phyloP scores from a whole-genome alignment of 805 yeast genomes.

The Hermanozyma aechmeae region DNA sequence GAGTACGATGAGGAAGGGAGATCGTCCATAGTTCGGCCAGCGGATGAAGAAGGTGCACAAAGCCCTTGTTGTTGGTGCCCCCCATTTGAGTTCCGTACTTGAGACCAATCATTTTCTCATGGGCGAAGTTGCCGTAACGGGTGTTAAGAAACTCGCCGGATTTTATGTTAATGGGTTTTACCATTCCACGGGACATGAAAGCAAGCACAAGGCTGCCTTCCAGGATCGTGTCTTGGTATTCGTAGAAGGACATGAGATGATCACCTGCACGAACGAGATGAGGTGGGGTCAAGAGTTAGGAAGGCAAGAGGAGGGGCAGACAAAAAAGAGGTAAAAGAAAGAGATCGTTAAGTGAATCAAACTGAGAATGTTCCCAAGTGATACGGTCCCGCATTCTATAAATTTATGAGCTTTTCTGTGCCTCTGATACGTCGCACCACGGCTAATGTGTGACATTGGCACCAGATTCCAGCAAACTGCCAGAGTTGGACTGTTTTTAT shows the following conservation, averaged over 20 bases:
- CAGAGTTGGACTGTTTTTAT: no score
- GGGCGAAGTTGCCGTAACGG: conserved; percentile 85
- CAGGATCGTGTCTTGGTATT: conserved; percentile 57
- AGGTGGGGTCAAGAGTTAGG: no score
- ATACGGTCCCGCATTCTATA: no score
- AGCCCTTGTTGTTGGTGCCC: conserved; percentile 67
- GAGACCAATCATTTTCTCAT: conserved; percentile 69
- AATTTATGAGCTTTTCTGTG: no score
- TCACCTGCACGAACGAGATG: no score
- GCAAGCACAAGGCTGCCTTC: conserved; percentile 85
- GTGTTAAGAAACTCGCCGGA: conserved; percentile 64
- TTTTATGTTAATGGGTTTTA: conserved; percentile 63
- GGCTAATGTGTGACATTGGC: no score
- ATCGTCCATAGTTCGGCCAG: conserved; percentile 94
- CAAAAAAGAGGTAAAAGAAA: no score
- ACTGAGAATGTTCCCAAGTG: no score
- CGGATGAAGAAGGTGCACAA: conserved; percentile 81
- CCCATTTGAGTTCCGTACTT: conserved; percentile 81
- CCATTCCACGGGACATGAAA: conserved; percentile 71
- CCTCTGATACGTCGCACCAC: no score
- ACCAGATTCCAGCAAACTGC: no score
- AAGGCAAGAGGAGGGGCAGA: no score
- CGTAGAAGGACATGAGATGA: conserved; percentile 38
- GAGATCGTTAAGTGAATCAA: no score
- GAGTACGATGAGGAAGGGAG: conserved; percentile 96